Percentiles rank a stretch among this genome's conserved stretches.
Conservation (phyloP, 1,284 basidiomycete genomes). For the Heimioporus retisporus region DNA sequence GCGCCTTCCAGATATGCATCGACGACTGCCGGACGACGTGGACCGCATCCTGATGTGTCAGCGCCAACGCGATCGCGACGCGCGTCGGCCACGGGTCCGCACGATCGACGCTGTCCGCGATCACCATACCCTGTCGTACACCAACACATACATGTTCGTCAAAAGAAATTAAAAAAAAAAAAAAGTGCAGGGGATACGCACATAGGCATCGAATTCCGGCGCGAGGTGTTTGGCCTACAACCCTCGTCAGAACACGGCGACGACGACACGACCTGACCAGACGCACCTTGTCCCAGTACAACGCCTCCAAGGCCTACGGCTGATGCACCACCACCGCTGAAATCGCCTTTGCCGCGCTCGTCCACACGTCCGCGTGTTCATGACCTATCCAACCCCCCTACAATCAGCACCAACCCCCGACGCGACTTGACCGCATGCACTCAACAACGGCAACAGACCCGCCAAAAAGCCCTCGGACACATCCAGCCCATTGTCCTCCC, state of each 20-base stretch:
- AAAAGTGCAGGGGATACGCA: constrained; percentile 37
- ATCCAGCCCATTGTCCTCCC: constrained; percentile 98
- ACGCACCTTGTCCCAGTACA: constrained; percentile 86
- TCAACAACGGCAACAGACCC: constrained; percentile 76
- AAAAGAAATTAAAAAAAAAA: too few relatives aligned
- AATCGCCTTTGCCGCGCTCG: constrained; percentile 79
- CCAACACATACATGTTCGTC: too few relatives aligned
- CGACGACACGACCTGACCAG: neutral
- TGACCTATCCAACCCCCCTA: constrained; percentile 73
- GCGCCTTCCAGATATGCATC: constrained; percentile 98
- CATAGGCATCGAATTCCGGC: constrained; percentile 90
- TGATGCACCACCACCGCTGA: constrained; percentile 83
- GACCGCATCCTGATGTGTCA: constrained; percentile 96
- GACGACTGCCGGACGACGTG: constrained; percentile 92
- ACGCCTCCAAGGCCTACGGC: constrained; percentile 75
- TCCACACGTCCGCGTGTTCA: constrained; percentile 85
- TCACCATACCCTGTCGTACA: constrained; percentile 86
- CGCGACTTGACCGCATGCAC: constrained; percentile 51
- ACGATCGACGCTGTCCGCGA: constrained; percentile 89
- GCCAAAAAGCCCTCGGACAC: constrained; percentile 81
- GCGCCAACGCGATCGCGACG: constrained; percentile 88
- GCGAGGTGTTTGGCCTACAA: constrained; percentile 83
- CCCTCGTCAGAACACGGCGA: neutral
- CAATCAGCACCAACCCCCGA: constrained; percentile 40
- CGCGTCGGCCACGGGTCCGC: constrained; percentile 95